Evolutionary conservation across 75 land plant species (phyloP).

Genomic region (Cupressus sempervirens): DNA sequence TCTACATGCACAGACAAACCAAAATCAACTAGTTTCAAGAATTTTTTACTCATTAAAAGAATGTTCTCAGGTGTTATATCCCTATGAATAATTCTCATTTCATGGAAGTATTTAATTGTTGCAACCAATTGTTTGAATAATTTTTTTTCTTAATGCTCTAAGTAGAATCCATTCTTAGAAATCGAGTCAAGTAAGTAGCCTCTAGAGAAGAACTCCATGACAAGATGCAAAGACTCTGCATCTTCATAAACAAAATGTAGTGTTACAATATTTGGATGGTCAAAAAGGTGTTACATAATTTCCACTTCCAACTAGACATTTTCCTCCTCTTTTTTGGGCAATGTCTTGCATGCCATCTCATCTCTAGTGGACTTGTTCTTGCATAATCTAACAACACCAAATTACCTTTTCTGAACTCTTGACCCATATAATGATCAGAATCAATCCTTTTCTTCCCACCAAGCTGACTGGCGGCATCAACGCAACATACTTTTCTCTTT

Average conservation of each 20-base stretch:
- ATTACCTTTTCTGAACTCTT: constrained; percentile 62
- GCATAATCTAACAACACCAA: constrained; percentile 66
- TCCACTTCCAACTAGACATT: constrained; percentile 79
- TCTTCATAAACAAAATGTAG: constrained; percentile 80
- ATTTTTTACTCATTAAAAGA: constrained; percentile 40
- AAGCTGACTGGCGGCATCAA: constrained; percentile 32
- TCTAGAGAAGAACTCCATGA: constrained; percentile 86
- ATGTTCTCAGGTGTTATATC: constrained; percentile 86
- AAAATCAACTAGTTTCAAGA: too few relatives aligned
- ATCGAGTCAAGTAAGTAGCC: constrained; percentile 73
- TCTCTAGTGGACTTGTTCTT: constrained; percentile 34
- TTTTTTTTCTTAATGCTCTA: constrained; percentile 63
- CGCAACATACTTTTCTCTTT: constrained; percentile 62
- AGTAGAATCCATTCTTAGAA: constrained; percentile 40
- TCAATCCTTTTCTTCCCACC: constrained; percentile 51
- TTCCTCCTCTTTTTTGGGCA: constrained; percentile 58
- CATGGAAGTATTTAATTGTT: constrained; percentile 74
- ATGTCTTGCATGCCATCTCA: constrained; percentile 74
- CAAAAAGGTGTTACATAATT: constrained; percentile 90
- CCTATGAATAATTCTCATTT: constrained; percentile 76
- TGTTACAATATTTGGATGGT: constrained; percentile 76
- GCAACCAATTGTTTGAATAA: constrained; percentile 51
- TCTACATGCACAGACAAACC: constrained; percentile 64
- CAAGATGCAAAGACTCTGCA: constrained; percentile 61
- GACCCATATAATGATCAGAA: constrained; percentile 36